Evolutionary conservation across 805 yeast species (phyloP).

Genomic region (Metschnikowia amazonensis): DNA sequence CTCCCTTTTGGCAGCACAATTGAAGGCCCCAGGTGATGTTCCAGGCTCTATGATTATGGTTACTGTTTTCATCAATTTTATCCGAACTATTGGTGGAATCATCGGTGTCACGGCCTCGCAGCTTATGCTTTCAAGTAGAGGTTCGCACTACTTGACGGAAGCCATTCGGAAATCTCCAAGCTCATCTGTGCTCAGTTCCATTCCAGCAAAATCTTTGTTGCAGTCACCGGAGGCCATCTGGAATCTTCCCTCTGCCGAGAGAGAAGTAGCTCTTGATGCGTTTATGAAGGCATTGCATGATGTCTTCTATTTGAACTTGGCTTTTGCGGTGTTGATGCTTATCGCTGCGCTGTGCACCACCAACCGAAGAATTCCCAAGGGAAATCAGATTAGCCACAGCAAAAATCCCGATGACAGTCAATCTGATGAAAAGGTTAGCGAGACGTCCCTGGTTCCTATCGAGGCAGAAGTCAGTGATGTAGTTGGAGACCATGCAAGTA

Average conservation of each 20-base stretch:
- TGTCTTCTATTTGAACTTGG: conserved; percentile 18
- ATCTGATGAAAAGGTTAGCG: neutral
- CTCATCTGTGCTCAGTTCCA: conserved; percentile 2
- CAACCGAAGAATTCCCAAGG: conserved; percentile 14
- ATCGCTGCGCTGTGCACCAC: conserved; percentile 15
- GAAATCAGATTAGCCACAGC: conserved; percentile 11
- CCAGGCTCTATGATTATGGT: conserved; percentile 35
- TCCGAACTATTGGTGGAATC: conserved; percentile 31
- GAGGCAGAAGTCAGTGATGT: neutral
- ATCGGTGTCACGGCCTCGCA: conserved; percentile 32
- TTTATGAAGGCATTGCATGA: conserved; percentile 18
- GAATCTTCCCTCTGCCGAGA: conserved; percentile 22
- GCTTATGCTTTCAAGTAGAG: conserved; percentile 22
- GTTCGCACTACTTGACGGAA: conserved; percentile 10
- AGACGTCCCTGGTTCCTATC: neutral
- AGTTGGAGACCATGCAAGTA: no score
- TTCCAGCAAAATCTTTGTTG: conserved; percentile 11
- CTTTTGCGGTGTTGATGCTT: conserved; percentile 13
- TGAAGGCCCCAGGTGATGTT: conserved; percentile 33
- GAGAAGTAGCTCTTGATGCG: conserved; percentile 24
- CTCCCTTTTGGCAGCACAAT: conserved; percentile 33
- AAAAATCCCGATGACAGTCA: neutral
- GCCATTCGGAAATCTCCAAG: conserved; percentile 7
- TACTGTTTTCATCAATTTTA: conserved; percentile 33
- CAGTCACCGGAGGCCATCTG: conserved; percentile 28